Evolutionary conservation across 2,329 filamentous ascomycete species (phyloP).

Genomic region (Fusarium cicatricum): DNA sequence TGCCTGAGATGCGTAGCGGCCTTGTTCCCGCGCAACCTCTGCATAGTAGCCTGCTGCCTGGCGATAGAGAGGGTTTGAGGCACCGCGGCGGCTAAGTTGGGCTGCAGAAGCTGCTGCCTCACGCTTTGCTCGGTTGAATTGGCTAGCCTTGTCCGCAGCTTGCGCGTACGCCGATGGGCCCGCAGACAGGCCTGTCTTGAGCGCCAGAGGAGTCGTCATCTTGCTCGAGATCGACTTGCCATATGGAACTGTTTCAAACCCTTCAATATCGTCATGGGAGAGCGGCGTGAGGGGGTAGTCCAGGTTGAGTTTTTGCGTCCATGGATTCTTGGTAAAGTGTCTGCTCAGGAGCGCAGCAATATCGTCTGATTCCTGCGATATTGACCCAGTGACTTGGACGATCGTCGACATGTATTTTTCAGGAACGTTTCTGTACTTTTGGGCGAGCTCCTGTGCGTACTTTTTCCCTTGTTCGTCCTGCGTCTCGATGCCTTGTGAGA

Average conservation of each 20-base stretch:
- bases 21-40: conserved; percentile 72
- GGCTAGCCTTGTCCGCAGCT: conserved; percentile 41
- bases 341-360: conserved; percentile 53
- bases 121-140: conserved; percentile 43
- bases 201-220: conserved; percentile 5
- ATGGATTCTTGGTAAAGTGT: conserved; percentile 52
- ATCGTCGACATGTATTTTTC: conserved; percentile 53
- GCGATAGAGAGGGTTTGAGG: conserved; percentile 76
- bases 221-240: conserved; percentile 21
- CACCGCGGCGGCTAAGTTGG: conserved; percentile 57
- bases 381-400: conserved; percentile 51
- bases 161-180: conserved; percentile 38
- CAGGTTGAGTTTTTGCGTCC: conserved; percentile 49
- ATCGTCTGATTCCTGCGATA: conserved; percentile 49
- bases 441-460: conserved; percentile 45
- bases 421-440: conserved; percentile 54
- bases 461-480: conserved; percentile 44
- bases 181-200: conserved; percentile 1
- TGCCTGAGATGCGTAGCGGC: conserved; percentile 64
- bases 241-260: conserved; percentile 29
- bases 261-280: conserved; percentile 45
- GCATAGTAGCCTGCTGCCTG: conserved; percentile 81
- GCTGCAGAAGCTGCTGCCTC: conserved; percentile 50
- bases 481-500: conserved; percentile 48
- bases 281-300: conserved; percentile 51